Evolutionary conservation across 139 green algal species (phyloP).

Genomic region (Chlamydomonas sp.): DNA sequence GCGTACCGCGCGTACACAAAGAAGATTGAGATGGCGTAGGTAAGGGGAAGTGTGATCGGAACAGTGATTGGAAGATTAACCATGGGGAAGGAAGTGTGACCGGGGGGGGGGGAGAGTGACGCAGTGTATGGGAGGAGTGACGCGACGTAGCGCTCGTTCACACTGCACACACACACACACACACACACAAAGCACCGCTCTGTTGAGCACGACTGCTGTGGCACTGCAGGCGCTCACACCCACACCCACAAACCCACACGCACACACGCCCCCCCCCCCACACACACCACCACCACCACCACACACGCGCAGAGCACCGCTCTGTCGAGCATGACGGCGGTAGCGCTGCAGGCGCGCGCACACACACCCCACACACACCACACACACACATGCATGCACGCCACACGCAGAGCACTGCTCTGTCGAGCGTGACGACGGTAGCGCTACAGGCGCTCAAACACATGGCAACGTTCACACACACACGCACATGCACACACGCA

Average conservation of each 20-base stretch:
- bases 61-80: background rate
- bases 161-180: background rate
- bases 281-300: background rate
- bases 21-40: constrained; percentile 37
- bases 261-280: background rate
- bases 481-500: no score
- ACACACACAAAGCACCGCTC: background rate
- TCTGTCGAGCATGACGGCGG: background rate
- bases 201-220: background rate
- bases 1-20: constrained; percentile 59
- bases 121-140: background rate
- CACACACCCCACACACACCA: background rate
- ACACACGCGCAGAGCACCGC: background rate
- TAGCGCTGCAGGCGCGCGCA: background rate
- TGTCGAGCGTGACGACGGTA: no score
- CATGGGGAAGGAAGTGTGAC: background rate
- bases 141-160: constrained; percentile 61
- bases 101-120: background rate
- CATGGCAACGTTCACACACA: no score
- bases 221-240: background rate
- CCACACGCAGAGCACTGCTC: no score
- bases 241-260: constrained; percentile 1
- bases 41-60: constrained; percentile 30
- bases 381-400: background rate
- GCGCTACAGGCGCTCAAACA: no score